Conservation (phyloP, 352 stramenopile genomes). For the Globisporangium recalcitrans region DNA sequence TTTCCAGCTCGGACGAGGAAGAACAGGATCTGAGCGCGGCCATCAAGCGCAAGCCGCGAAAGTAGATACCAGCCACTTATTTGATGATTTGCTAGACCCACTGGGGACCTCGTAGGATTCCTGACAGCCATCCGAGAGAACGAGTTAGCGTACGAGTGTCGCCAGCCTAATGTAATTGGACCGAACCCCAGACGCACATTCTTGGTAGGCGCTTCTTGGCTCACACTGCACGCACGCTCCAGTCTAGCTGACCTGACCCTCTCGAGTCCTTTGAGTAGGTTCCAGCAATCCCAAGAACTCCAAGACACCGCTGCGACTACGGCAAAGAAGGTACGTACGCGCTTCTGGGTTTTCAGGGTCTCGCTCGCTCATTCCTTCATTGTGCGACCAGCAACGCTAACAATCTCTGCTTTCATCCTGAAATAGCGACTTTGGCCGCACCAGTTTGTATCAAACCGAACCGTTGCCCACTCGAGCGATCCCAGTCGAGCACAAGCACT, state of each 20-base stretch:
- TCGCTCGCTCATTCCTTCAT: background rate
- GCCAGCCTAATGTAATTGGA: background rate
- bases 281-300: background rate
- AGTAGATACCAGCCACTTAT: constrained; percentile 5
- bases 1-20: constrained; percentile 39
- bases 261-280: background rate
- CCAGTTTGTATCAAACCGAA: background rate
- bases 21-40: constrained; percentile 63
- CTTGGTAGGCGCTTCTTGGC: too few species aligned
- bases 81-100: constrained; percentile 8
- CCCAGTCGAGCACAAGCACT: background rate
- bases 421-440: background rate
- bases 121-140: background rate
- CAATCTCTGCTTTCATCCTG: background rate
- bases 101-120: background rate
- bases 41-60: constrained; percentile 61
- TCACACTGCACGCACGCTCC: too few species aligned
- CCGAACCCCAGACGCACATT: background rate
- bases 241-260: too few species aligned
- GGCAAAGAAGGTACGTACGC: too few species aligned
- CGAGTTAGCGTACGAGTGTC: background rate
- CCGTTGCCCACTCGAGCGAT: background rate
- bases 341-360: background rate
- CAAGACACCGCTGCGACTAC: background rate
- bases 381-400: background rate